Base-by-base conservation (phyloP, 2,329 filamentous ascomycete genomes). In the Colletotrichum neosansevieriae region DNA sequence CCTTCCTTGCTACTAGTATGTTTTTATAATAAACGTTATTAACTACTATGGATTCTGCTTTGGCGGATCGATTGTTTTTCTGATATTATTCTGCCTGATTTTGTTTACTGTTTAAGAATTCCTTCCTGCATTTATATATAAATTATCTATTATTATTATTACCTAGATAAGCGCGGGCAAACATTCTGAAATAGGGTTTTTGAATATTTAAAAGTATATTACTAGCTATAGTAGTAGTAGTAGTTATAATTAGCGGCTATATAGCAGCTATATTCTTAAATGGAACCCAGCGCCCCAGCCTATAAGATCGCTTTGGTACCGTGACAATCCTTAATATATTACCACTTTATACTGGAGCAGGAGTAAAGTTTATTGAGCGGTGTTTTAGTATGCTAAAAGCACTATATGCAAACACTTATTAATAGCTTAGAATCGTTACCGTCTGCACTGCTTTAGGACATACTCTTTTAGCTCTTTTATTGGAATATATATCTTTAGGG, bases 1-100 rank as follows among this genome's bases (percentile, higher is more conserved):
- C 19, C 47, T 17, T 50, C 0, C 21, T 50, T 50, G 12, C 2
- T 4, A 50, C 6, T 11, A 32, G 47, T 11, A 50, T 50, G 12
- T 50, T 50, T 50, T 50, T 19, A 50, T 1, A 50, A 50, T 50
- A 4, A 50, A 50, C 13, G 13, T 50, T 50, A 50, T 50, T 0
- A 4, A 50, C 47, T 50, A 50, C 47, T 50, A 50, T 4, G 4
- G 47, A 32, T 50, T 50, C 47, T 50, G 12, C 21, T 50, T 50
- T 32, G 4, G 24, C 12, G 12, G 24, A 50, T 50, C 4, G 1
- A 50, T 50, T 4, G 12, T 50, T n/a, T 50, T 50, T 50, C 1
- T 50, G 12, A 50, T 4, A 50, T 50, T 50, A 4, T 50, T 50
- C 47, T 50, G 12, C 2, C 24, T 50, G 12, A 50, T 50, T 50